These are phyloP conservation scores for Gossypium arboreum DNA, from an alignment of 345 rosid genomes.

Conservation along the genomic window DNA sequence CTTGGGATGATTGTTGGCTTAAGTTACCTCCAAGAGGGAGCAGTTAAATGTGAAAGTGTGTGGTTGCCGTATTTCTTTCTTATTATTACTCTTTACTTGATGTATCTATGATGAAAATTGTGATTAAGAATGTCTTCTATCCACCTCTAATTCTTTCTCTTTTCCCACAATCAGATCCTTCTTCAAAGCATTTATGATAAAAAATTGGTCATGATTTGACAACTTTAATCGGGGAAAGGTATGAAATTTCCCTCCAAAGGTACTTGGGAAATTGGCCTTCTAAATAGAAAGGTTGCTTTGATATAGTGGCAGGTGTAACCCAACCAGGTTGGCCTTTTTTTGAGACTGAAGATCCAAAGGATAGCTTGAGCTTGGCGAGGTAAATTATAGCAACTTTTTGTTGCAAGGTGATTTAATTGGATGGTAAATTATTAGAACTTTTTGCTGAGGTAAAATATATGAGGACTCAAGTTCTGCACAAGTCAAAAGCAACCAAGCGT, in stretches of 20 bases:
- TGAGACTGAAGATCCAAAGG: conserved; percentile 42
- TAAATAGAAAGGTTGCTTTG: not conserved
- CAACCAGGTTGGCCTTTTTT: conserved; percentile 38
- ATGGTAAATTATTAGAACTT: not conserved
- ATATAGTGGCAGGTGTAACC: conserved; percentile 27
- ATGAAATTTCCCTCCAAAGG: conserved; percentile 22
- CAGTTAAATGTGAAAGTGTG: not conserved
- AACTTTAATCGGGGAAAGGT: conserved; percentile 31
- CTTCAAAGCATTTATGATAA: conserved; percentile 29
- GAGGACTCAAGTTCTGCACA: conserved; percentile 25
- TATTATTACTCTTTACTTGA: not conserved
- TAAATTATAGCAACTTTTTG: conserved; percentile 23
- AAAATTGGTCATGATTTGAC: conserved; percentile 29
- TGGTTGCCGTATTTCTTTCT: not conserved
- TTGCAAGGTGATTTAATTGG: conserved; percentile 17
- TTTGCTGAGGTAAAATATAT: not conserved
- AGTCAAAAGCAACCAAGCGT: conserved; percentile 24
- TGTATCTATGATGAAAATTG: not conserved
- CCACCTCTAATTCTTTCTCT: conserved; percentile 17
- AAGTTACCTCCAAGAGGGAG: not conserved
- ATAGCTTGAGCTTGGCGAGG: conserved; percentile 53
- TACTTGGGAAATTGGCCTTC: not conserved
- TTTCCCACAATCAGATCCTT: conserved; percentile 32
- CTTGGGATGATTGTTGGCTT: not conserved
- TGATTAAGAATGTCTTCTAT: conserved; percentile 1